Conservation (phyloP, 1,284 basidiomycete genomes). For the Sporisorium exsertum region DNA sequence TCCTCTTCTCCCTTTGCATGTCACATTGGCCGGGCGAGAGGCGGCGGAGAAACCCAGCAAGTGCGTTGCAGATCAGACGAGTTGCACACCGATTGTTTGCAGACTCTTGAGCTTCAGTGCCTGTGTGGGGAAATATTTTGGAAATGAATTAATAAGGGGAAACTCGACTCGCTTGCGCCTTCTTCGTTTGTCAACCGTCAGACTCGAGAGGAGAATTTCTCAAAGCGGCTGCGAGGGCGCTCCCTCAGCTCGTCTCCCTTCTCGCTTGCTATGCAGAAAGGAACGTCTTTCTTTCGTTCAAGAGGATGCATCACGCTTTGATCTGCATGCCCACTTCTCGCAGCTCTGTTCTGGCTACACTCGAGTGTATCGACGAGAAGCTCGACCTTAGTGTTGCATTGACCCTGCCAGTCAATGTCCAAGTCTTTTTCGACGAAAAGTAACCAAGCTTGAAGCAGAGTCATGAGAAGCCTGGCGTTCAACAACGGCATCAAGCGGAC, state of each 20-base stretch:
- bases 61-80: constrained; percentile 4
- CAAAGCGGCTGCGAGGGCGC: constrained; percentile 2
- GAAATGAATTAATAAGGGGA: constrained; percentile 9
- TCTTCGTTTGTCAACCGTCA: background rate
- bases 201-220: constrained; percentile 17
- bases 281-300: background rate
- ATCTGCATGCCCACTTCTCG: background rate
- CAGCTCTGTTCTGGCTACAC: background rate
- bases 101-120: background rate
- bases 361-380: background rate
- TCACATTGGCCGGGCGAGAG: constrained; percentile 1
- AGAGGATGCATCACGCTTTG: background rate
- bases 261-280: background rate
- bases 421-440: background rate
- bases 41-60: constrained; percentile 4
- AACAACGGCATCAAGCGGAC: background rate
- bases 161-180: constrained; percentile 9
- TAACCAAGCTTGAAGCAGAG: background rate
- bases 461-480: background rate
- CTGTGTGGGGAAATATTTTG: constrained; percentile 5
- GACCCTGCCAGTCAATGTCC: background rate
- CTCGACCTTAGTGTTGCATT: background rate
- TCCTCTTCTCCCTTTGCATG: background rate
- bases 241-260: background rate
- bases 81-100: background rate